Conservation (phyloP, 1,139 yeast species). For the Geotrichum candidum region DNA sequence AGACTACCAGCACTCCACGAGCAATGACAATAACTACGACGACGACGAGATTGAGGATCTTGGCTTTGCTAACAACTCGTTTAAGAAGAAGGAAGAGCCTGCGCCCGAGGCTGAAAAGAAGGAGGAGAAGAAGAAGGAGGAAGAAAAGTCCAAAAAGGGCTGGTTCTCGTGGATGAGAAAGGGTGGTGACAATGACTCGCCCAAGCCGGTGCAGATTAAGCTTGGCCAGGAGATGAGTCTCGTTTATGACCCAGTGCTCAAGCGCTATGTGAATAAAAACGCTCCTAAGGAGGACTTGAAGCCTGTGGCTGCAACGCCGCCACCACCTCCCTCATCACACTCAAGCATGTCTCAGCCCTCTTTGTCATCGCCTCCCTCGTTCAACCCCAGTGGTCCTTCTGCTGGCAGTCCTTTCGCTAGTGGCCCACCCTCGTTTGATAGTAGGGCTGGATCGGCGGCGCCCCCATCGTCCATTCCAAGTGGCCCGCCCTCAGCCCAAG, state of each 20-base stretch:
- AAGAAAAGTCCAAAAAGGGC: constrained; percentile 24
- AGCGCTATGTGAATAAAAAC: constrained; percentile 79
- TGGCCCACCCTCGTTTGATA: neutral
- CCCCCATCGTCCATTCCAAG: constrained; percentile 1
- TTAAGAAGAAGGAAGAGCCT: constrained; percentile 11
- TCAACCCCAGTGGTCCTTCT: constrained; percentile 12
- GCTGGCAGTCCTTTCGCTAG: neutral
- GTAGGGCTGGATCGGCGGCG: neutral
- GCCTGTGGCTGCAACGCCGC: constrained; percentile 57
- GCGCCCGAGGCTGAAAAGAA: constrained; percentile 16
- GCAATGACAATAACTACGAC: constrained; percentile 15
- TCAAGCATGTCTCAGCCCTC: constrained; percentile 21
- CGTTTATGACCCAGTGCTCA: constrained; percentile 74
- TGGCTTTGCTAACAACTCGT: constrained; percentile 26
- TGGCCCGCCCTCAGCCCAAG: constrained; percentile 1
- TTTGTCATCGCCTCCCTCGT: constrained; percentile 21
- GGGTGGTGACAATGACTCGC: constrained; percentile 42
- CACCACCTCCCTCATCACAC: constrained; percentile 28
- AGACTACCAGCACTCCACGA: neutral
- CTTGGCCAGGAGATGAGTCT: constrained; percentile 74
- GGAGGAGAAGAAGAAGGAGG: constrained; percentile 22
- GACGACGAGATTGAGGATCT: constrained; percentile 37
- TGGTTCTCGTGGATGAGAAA: constrained; percentile 49
- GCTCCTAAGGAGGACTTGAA: constrained; percentile 77
- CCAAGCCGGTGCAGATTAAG: constrained; percentile 77